Conservation (phyloP, 2,329 filamentous ascomycete species). For the Sclerotinia minor region DNA sequence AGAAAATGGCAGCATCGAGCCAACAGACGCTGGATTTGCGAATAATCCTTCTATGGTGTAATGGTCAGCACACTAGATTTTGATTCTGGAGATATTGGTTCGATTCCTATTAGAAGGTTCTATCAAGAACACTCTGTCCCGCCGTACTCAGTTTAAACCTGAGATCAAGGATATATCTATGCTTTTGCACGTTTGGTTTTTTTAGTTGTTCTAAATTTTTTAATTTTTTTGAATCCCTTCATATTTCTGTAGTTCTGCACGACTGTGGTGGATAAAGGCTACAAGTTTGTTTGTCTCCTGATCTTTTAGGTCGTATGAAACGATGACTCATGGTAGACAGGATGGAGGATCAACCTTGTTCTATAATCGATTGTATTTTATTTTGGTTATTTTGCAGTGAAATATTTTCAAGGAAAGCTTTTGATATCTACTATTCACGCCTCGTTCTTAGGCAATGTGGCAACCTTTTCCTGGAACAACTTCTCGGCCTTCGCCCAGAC, state of each 20-base stretch:
- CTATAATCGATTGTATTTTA: neutral
- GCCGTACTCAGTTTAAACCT: constrained; percentile 14
- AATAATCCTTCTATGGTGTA: constrained; percentile 23
- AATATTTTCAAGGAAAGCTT: neutral
- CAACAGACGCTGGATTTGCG: neutral
- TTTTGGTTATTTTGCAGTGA: neutral
- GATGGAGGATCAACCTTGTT: neutral
- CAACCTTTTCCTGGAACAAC: constrained; percentile 80
- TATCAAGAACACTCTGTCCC: constrained; percentile 6
- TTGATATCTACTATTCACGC: constrained; percentile 19
- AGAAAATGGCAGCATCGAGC: fast-evolving
- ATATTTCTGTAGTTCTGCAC: no score
- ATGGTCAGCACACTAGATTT: constrained; percentile 25
- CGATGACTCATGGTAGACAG: neutral
- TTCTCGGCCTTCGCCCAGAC: constrained; percentile 88
- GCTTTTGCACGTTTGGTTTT: neutral
- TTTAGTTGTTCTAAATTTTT: no score
- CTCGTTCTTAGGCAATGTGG: constrained; percentile 56
- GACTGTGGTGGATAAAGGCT: neutral
- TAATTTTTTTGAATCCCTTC: no score
- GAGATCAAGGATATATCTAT: neutral
- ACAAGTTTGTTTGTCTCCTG: neutral
- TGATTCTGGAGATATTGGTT: constrained; percentile 28
- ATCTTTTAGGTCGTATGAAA: neutral
- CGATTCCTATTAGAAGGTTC: constrained; percentile 28